A percentile compares a stretch with the other conserved stretches of the same genome.
phyloP scores from a whole-genome alignment of 805 yeast genomes.

The Metschnikowia reukaufii region DNA sequence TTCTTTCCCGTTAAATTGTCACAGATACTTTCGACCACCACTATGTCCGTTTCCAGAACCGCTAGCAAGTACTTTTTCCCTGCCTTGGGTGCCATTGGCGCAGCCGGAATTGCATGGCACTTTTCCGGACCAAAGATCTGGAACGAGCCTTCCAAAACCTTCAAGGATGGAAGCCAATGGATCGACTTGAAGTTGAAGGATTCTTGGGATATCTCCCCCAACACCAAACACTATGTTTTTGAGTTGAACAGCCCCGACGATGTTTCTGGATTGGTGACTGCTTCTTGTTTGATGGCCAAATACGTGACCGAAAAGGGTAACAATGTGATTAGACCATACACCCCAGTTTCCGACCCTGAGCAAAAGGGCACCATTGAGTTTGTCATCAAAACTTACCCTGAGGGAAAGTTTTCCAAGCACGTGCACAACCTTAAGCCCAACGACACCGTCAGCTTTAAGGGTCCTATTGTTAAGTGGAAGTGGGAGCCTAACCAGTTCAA shows the following conservation, averaged over 20 bases:
- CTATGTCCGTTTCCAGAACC: conserved; percentile 25
- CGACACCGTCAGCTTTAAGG: conserved; percentile 88
- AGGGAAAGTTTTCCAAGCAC: conserved; percentile 82
- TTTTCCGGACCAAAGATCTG: conserved; percentile 26
- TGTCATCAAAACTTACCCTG: conserved; percentile 79
- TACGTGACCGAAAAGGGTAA: conserved; percentile 79
- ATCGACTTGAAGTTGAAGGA: conserved; percentile 61
- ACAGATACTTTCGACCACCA: background rate
- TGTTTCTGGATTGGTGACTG: conserved; percentile 72
- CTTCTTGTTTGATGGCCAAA: conserved; percentile 81
- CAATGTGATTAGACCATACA: conserved; percentile 84
- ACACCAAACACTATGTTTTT: conserved; percentile 70
- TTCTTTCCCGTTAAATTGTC: too few relatives aligned
- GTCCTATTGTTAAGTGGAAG: conserved; percentile 89
- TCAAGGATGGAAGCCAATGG: conserved; percentile 69
- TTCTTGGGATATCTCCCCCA: conserved; percentile 51
- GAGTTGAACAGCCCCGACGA: conserved; percentile 66
- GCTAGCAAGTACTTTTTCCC: conserved; percentile 31
- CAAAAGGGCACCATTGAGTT: conserved; percentile 75
- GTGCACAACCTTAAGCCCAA: conserved; percentile 66
- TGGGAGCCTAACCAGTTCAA: conserved; percentile 86
- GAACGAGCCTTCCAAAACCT: conserved; percentile 46
- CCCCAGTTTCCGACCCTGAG: conserved; percentile 76
- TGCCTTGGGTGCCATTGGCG: conserved; percentile 33
- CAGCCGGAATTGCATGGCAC: conserved; percentile 34